These are phyloP conservation scores for Thymus mandschuricus DNA, from an alignment of 257 asterid genomes.

Conservation along the genomic window DNA sequence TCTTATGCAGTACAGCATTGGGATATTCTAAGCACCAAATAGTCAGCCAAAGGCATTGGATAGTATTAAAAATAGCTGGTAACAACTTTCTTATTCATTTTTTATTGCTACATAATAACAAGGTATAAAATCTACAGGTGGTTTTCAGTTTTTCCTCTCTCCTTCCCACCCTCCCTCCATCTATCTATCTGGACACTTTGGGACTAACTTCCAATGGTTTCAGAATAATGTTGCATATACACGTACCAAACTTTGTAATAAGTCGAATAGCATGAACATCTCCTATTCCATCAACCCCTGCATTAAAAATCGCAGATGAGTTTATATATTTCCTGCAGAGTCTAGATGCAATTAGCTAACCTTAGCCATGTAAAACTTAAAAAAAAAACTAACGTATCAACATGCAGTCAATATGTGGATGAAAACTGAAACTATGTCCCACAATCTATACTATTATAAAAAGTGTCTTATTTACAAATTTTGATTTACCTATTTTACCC, in stretches of 20 bases:
- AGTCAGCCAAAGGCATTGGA: not conserved
- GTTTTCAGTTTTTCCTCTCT: not conserved
- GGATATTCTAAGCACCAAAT: not conserved
- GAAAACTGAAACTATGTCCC: not conserved
- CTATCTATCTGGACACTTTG: not conserved
- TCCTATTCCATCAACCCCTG: slow-evolving; percentile 98
- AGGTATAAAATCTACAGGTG: not conserved
- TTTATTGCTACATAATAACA: not conserved
- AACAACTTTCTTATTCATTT: not conserved
- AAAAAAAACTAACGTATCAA: not conserved
- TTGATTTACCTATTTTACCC: too few relatives aligned
- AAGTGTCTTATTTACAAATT: too few relatives aligned
- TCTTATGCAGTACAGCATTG: too few relatives aligned
- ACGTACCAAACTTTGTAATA: slow-evolving; percentile 84
- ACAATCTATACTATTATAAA: too few relatives aligned
- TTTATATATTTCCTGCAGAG: slow-evolving; percentile 1
- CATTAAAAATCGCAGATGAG: slow-evolving; percentile 32
- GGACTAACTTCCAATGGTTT: slow-evolving; percentile 17
- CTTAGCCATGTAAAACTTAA: slow-evolving; percentile 23
- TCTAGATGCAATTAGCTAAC: slow-evolving; percentile 20
- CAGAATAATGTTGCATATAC: slow-evolving; percentile 18
- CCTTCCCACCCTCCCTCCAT: too few relatives aligned
- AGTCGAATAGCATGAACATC: slow-evolving; percentile 82
- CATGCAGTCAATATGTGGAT: slow-evolving; percentile 16
- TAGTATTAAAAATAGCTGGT: slow-evolving; percentile 1